Base-by-base conservation (phyloP, 2,329 filamentous ascomycete species). In the Monilinia vaccinii-corymbosi region DNA sequence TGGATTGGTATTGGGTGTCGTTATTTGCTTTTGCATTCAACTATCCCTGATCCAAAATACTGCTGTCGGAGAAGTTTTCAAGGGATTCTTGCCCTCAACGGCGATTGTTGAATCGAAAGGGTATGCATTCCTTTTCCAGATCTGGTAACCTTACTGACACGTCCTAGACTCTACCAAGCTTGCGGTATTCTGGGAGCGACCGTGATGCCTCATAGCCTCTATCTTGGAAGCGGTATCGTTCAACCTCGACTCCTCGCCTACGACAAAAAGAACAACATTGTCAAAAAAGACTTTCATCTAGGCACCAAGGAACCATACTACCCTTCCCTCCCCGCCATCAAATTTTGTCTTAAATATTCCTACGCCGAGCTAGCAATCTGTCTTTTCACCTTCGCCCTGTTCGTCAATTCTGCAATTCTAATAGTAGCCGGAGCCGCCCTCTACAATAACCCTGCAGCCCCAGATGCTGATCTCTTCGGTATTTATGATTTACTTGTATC, bases 331-430 rank as follows among this genome's bases (percentile, higher is more conserved):
- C 74, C 79, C 7, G 88, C 89, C n/a, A 90, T 94, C 64, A 80
- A 80, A 18, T 81, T 84, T 67, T 91, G 86, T 63, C 80, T 92
- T 68, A 87, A 84, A 62, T 88, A 88, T 71, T 89, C 87, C 4
- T 84, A 89, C 60, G 75, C 81, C 23, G 89, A 94, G 70, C 76
- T 92, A 11, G 77, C 82, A 8, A 70, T 91, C 16, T 88, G 86
- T 0, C 84, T 94, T 40, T 90, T 91, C 71, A 90, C 88, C 0
- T 92, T 93, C 71, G 89, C 89, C 0, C 79, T 94, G 4, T 94
- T 94, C 69, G 87, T 93, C 69, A 94, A 94, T 75, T 88, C 84
- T 58, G 81, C 89, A 40, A 93, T 94, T 68, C 79, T 94, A 16
- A 91, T 94, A 66, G 86, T 91, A 14, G 86, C 91, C 0, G 91